Base-by-base conservation (phyloP, 2,329 filamentous ascomycete species). In the Aureobasidium melanogenum region DNA sequence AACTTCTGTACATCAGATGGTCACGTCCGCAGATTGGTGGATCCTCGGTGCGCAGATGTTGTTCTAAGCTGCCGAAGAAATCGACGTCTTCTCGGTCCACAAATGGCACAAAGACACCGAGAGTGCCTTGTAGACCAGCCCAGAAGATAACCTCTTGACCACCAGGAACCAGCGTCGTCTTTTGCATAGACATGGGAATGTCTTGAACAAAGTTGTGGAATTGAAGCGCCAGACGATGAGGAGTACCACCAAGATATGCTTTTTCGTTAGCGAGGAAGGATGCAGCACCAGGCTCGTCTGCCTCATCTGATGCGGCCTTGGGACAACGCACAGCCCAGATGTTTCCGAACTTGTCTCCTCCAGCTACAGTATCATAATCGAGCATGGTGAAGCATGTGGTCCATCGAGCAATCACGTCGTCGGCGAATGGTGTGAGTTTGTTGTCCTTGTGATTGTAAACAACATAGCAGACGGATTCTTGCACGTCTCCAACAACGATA, bases 331-430 rank as follows among this genome's bases (percentile, higher is more conserved):
- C 81, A 47, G 99, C 84, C 87, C 91, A 99, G 17, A 99, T 76
- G 69, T 99, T 99, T 63, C 94, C 95, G 66, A 99, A 99, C 72
- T 97, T 97, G 77, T 99, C 94, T 38, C 93, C 93, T 38, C 93
- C 94, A 2, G 91, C 92, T 26, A 89, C 86, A 1, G 94, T 96
- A 72, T 99, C 94, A 74, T 99, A 99, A 75, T 99, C 94, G 1
- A 97, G 87, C 91, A 99, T 96, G 2, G 91, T 84, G 0, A 89
- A 88, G 67, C 89, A 89, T 0, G 91, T 96, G 1, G 91, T 96
- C 89, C 92, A 97, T 34, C 94, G 86, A 55, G 91, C 82, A 63
- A 97, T 83, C 7, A 87, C 88, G 72, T 99, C 94, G 71, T 99
- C 94, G 19, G 84, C 89, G 69, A 99, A 99, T 0, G 93, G 89